Conservation (phyloP, 805 yeast species). For the Candida tammaniensis region DNA sequence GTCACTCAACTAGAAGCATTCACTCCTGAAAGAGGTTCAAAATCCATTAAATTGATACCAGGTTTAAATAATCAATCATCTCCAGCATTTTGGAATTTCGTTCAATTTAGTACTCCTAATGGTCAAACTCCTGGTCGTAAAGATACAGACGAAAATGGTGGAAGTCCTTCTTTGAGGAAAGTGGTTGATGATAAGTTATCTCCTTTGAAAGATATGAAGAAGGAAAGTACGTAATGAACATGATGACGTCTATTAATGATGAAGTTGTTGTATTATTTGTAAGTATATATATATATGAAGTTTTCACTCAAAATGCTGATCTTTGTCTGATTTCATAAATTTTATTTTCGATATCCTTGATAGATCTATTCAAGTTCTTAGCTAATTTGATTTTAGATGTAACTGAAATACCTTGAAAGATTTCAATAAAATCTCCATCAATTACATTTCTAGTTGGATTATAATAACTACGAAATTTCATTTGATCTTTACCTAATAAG, state of each 20-base stretch:
- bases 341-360: slow-evolving; percentile 49
- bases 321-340: slow-evolving; percentile 52
- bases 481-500: slow-evolving; percentile 64
- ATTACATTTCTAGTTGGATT: slow-evolving; percentile 74
- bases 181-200: slow-evolving; percentile 13
- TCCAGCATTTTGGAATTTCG: slow-evolving; percentile 92
- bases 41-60: slow-evolving; percentile 23
- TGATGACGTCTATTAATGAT: not conserved
- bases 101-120: slow-evolving; percentile 62
- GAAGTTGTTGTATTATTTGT: not conserved
- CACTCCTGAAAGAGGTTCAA: slow-evolving; percentile 44
- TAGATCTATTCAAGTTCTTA: slow-evolving; percentile 42
- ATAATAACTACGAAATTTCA: slow-evolving; percentile 72
- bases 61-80: slow-evolving; percentile 55
- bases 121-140: slow-evolving; percentile 43
- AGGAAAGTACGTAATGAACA: slow-evolving; percentile 5
- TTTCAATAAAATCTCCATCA: slow-evolving; percentile 87
- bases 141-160: slow-evolving; percentile 35
- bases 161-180: slow-evolving; percentile 39
- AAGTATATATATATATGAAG: slow-evolving; percentile 5
- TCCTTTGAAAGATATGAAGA: slow-evolving; percentile 3
- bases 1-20: slow-evolving; percentile 41
- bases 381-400: slow-evolving; percentile 37
- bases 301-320: slow-evolving; percentile 34
- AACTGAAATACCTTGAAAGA: slow-evolving; percentile 36